Conservation (phyloP, 345 rosid species). For the Eucalyptus cloeziana region DNA sequence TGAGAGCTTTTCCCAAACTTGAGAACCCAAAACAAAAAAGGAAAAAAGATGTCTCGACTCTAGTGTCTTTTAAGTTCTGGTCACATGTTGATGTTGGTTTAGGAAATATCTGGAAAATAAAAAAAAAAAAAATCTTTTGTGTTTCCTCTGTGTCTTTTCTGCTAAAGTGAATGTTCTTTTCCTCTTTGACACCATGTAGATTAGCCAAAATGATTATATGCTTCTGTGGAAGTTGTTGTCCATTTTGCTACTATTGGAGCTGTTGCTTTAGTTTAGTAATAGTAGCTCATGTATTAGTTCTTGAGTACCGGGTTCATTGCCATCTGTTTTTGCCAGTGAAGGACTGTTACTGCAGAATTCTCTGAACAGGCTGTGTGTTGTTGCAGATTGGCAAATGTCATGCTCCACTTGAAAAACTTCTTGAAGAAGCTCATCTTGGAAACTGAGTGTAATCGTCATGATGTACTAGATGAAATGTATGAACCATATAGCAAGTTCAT, state of each 20-base stretch:
- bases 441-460: slow-evolving; percentile 40
- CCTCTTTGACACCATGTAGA: not conserved
- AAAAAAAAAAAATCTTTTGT: too few relatives aligned
- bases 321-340: not conserved
- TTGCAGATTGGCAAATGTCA: slow-evolving; percentile 39
- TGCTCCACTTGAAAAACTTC: slow-evolving; percentile 33
- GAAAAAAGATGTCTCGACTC: not conserved
- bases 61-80: not conserved
- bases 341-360: not conserved
- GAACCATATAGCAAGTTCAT: slow-evolving; percentile 44
- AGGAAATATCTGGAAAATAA: not conserved
- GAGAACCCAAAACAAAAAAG: not conserved
- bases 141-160: not conserved
- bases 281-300: not conserved
- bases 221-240: not conserved
- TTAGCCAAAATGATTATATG: not conserved
- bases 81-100: not conserved
- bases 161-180: not conserved
- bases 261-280: not conserved
- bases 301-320: not conserved
- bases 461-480: slow-evolving; percentile 56
- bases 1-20: not conserved
- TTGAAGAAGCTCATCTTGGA: slow-evolving; percentile 63
- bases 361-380: not conserved
- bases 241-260: not conserved